Evolutionary conservation across 75 land plant species (phyloP), one percentile per base, ranked within the genome.

Genomic region (Cupressus sempervirens): DNA sequence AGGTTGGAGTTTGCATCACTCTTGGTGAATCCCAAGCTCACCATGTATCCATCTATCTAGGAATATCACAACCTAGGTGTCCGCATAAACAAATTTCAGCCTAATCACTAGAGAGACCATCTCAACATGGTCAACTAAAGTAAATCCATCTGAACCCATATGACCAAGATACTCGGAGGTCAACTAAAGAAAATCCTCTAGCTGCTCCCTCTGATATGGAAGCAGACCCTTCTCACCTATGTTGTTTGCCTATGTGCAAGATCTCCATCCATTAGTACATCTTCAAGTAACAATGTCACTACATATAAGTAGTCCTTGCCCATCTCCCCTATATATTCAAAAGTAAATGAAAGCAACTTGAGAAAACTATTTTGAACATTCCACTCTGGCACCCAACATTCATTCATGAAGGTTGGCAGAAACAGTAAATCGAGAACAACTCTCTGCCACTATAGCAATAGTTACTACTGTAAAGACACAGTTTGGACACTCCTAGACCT

Each of bases 301-400:
- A 98, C 99, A 91, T 97, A 97, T 52, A 97, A 94, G 81, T 97
- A 96, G 58, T 97, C 99, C 87, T 97, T 97, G 2, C 99, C 99
- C 98, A 97, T 96, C 87, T 97, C 99, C 41, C 99, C 99, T 65
- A 97, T 97, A 86, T 97, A 97, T 88, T 97, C 98, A 81, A 97
- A 97, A 76, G 94, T 84, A 87, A 97, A 97, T 20, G 99, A 97
- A 14, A 97, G 96, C 9, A 98, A 97, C 84, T 97, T 97, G 41
- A 97, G 82, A 20, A 97, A 98, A 73, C 98, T 98, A 87, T 97
- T 97, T 84, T 97, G 99, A 58, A 97, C 99, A 82, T 97, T 97
- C 46, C 94, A 88, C 89, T 97, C 99, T 26, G 95, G 98, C n/a
- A 97, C 99, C 73, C 99, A 91, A 74, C 96, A 97, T 88, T 97